Evolutionary conservation across 2,329 filamentous ascomycete genomes (phyloP).

Genomic region (Aspergillus udagawae): DNA sequence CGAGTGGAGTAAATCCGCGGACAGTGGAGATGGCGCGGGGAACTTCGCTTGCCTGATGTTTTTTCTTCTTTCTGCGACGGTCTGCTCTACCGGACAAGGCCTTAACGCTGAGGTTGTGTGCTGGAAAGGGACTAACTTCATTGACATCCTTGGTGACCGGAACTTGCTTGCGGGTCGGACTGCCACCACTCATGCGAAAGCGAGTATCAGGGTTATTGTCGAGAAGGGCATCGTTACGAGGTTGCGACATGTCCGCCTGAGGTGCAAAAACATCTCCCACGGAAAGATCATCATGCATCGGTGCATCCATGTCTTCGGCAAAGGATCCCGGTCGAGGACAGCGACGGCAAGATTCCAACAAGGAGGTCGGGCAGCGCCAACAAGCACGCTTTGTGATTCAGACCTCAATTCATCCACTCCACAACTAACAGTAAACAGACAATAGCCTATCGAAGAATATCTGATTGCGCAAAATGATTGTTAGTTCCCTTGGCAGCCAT

Average conservation of each 20-base stretch:
- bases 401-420: slow-evolving; percentile 10
- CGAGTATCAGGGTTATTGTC: slow-evolving; percentile 19
- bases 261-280: slow-evolving; percentile 39
- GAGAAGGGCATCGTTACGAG: slow-evolving; percentile 18
- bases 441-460: slow-evolving; percentile 3
- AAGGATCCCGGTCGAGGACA: not conserved
- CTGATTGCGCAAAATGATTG: not conserved
- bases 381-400: slow-evolving; percentile 6
- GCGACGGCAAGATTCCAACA: slow-evolving; percentile 1
- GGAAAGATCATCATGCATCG: slow-evolving; percentile 31
- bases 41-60: slow-evolving; percentile 27
- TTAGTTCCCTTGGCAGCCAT: not conserved
- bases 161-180: slow-evolving; percentile 19
- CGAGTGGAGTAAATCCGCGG: slow-evolving; percentile 41
- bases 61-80: slow-evolving; percentile 40
- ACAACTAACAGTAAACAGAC: slow-evolving; percentile 4
- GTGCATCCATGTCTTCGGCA: slow-evolving; percentile 17
- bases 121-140: slow-evolving; percentile 25
- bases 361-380: not conserved
- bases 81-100: slow-evolving; percentile 23
- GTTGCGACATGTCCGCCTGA: slow-evolving; percentile 31
- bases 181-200: slow-evolving; percentile 26
- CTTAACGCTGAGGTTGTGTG: slow-evolving; percentile 24
- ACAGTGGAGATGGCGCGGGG: slow-evolving; percentile 38
- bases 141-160: slow-evolving; percentile 10